Base-by-base conservation (phyloP, 768 basidiomycete genomes). In the Suillus subaureus region DNA sequence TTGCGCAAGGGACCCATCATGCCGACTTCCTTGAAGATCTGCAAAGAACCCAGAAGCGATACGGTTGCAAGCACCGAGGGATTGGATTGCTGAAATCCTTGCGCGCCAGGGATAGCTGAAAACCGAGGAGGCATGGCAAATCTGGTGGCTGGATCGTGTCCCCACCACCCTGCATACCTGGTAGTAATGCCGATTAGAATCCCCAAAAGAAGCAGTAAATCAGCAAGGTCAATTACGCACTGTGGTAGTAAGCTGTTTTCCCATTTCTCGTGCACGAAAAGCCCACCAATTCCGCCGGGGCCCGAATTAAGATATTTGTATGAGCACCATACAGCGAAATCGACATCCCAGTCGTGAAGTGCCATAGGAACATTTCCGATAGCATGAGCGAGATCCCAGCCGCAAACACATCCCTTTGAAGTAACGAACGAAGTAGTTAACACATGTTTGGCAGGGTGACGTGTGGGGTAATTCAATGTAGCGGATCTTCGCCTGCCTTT, bases 271-370 rank as follows among this genome's bases (percentile, higher is more conserved):
- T 97, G 94, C 12, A 97, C 81, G 73, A 89, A 99, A 64, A 96
- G 82, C 6, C 96, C 97, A n/a, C 88, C 97, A 65, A 99, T 96
- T n/a, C 92, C 94, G 26, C 97, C 97, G 13, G 97, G 96, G 6
- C 97, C 94, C 21, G 96, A 91, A 79, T 98, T 99, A 66, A 98
- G 85, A 76, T 98, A 99, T 80, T 93, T 99, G 85, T 99, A 99
- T 39, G 95, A 92, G 77, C 97, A 99, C 94, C 97, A 99, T 42
- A 96, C 96, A 4, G 97, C 97, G 75, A 98, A 99, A 77, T 99
- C 97, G 70, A 94, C 91, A 69, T 86, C 82, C 97, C 97, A 99
- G 66, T 95, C 92, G 75, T 97, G 94, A 69, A 99, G 81, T 57
- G 85, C 82, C 70, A 97, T 78, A 43, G 93, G 92, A 42, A 99